Evolutionary conservation across 768 basidiomycete species (phyloP), one percentile per base, ranked within the genome.

Genomic region (Mycena vulgaris): DNA sequence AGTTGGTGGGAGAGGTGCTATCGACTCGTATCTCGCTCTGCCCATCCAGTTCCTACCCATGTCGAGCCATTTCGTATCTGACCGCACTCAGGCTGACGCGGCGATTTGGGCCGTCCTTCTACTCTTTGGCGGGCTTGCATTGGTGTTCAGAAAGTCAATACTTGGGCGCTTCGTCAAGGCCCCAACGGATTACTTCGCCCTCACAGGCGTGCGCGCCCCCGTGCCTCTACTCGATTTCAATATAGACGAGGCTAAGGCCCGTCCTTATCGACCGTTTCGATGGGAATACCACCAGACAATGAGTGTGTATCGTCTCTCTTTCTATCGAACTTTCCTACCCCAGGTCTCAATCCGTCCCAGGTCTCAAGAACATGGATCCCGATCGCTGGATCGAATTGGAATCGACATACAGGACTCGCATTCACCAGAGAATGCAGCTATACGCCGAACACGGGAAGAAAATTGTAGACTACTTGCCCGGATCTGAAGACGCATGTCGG

Each of bases 341-440:
- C n/a, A n/a, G n/a, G n/a, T n/a, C n/a, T n/a, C n/a, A n/a, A n/a
- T n/a, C n/a, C 55, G 2, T 19, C 52, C 8, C 39, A 86, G 88
- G 87, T 33, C 72, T 89, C 28, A 83, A 82, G 77, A 81, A 78
- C 49, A 79, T 89, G 71, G 88, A 89, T 56, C 84, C 85, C 5
- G 86, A 89, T 69, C 88, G 83, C 77, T 89, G 87, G 87, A 77
- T 89, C n/a, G 88, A 89, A 65, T 81, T 89, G 19, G 87, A 89
- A 69, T 86, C 85, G 7, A 86, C 87, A 0, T 89, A 89, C 74
- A 76, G 78, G 0, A 78, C 81, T 52, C 82, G 86, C 37, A 80
- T 89, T 37, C 70, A 76, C 2, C 84, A 88, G 48, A 80, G 88
- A 39, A 82, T 81, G 66, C 69, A 76, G 30, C 78, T 88, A 11